Percentiles rank a stretch among this genome's conserved stretches.
Evolutionary conservation across 805 yeast genomes (phyloP).

Genomic region (Lachancea quebecensis): DNA sequence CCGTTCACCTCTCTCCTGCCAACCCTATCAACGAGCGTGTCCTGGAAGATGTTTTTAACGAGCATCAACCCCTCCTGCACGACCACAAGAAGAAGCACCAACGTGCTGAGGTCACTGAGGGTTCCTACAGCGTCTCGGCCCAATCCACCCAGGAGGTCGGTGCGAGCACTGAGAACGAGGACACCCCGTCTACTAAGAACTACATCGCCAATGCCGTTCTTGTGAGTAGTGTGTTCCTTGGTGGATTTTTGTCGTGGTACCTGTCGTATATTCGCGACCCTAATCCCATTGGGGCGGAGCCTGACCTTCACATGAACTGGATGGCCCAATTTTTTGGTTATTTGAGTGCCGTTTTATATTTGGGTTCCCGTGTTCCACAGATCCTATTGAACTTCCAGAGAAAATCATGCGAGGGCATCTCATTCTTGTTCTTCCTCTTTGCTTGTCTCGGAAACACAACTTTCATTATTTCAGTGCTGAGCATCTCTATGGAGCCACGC

Average conservation of each 20-base stretch:
- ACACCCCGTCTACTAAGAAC: conserved; percentile 18
- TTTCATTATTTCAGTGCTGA: conserved; percentile 77
- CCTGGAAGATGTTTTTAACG: conserved; percentile 39
- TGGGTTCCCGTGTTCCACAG: conserved; percentile 92
- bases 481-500: conserved; percentile 60
- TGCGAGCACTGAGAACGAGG: conserved; percentile 8
- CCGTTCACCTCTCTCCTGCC: conserved; percentile 80
- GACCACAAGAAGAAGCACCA: conserved; percentile 5
- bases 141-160: conserved; percentile 8
- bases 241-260: conserved; percentile 88
- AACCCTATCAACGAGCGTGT: conserved; percentile 72
- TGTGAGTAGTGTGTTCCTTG: conserved; percentile 58
- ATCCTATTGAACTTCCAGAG: conserved; percentile 76
- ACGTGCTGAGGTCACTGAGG: conserved; percentile 7
- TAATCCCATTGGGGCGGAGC: conserved; percentile 24
- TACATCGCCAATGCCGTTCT: conserved; percentile 38
- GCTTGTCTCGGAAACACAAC: conserved; percentile 93
- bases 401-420: conserved; percentile 91
- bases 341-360: conserved; percentile 61
- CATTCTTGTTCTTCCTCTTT: conserved; percentile 86
- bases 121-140: conserved; percentile 7
- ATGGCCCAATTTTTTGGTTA: conserved; percentile 85
- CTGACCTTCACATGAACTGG: conserved; percentile 56
- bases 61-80: conserved; percentile 25
- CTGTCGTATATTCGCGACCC: conserved; percentile 49